Percentiles rank a stretch among this genome's conserved stretches.
Evolutionary conservation across 1,139 yeast species (phyloP).

Genomic region (Pichia sp.): DNA sequence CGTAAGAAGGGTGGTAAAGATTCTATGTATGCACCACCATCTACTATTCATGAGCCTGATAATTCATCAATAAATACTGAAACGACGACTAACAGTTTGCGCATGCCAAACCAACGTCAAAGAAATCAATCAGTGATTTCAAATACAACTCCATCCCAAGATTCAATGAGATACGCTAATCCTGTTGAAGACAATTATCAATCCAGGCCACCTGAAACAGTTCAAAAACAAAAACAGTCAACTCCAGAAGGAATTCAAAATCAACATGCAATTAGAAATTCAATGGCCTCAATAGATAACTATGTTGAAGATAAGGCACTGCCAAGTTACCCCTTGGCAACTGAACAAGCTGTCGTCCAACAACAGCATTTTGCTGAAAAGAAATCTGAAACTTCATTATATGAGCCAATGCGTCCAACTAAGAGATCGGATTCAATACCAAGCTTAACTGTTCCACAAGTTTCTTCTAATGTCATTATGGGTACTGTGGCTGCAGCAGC

Average conservation of each 20-base stretch:
- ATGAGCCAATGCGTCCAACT: conserved; percentile 23
- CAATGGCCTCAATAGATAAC: too few relatives aligned
- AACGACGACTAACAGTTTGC: conserved; percentile 11
- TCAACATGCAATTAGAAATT: too few relatives aligned
- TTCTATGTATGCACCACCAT: conserved; percentile 23
- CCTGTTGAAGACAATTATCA: background rate
- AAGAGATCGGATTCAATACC: conserved; percentile 22
- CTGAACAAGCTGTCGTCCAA: background rate
- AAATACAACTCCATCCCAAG: background rate
- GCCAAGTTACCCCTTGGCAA: background rate
- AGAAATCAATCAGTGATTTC: conserved; percentile 16
- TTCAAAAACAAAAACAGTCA: background rate
- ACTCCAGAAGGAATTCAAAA: too few relatives aligned
- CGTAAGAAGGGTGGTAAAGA: conserved; percentile 49
- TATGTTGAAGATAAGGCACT: too few relatives aligned
- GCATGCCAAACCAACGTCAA: conserved; percentile 7
- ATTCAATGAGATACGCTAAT: background rate
- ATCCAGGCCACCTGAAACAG: background rate
- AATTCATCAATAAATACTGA: conserved; percentile 23
- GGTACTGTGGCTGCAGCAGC: too few relatives aligned
- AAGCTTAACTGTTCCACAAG: conserved; percentile 11
- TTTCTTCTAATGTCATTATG: too few relatives aligned
- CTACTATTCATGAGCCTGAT: conserved; percentile 32
- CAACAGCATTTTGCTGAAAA: conserved; percentile 3
- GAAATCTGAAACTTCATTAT: conserved; percentile 10